A percentile compares a stretch with the other conserved stretches of the same genome.
These are phyloP conservation scores for carrot (Daucus carota) DNA, from an alignment of 129 eudicot genomes.

Conservation along the genomic window DH1_v3.0 NC_030381.2:54193501-54194000, in stretches of 20 bases:
- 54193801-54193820: background rate
- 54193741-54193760: too few species aligned
- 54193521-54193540: constrained; percentile 39
- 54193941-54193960: background rate
- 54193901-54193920: too few species aligned
- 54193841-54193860: background rate
- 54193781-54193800: too few species aligned
- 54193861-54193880: background rate
- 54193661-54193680: too few species aligned
- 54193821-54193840: background rate
- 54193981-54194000: background rate
- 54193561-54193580: constrained; percentile 46
- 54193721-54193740: too few species aligned
- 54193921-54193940: background rate
- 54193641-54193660: too few species aligned
- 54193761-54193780: too few species aligned
- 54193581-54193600: constrained; percentile 47
- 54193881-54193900: too few species aligned
- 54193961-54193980: background rate
- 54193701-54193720: too few species aligned
- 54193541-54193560: constrained; percentile 33
- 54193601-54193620: constrained; percentile 45
- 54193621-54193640: too few species aligned
- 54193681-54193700: too few species aligned
- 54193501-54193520: constrained; percentile 40